Evolutionary conservation across 257 asterid genomes (phyloP).

Genomic region (Nicotiana tomentosiformis): DNA sequence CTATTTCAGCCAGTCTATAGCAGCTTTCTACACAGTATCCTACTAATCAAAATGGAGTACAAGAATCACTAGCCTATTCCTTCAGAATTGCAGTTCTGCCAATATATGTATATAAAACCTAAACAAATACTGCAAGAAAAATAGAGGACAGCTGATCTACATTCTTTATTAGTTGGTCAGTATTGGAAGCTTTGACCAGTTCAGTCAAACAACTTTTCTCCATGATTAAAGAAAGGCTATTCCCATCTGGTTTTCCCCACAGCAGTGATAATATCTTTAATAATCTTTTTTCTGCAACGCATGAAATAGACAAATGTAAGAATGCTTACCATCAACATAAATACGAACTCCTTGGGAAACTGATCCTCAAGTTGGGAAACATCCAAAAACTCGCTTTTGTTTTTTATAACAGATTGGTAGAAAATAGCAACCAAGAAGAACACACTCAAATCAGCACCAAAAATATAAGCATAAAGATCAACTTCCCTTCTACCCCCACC

Average conservation of each 20-base stretch:
- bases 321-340: constrained; percentile 75
- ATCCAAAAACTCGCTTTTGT: constrained; percentile 85
- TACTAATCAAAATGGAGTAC: not conserved
- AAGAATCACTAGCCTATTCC: not conserved
- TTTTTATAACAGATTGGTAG: constrained; percentile 85
- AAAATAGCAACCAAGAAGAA: constrained; percentile 93
- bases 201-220: not conserved
- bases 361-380: constrained; percentile 99
- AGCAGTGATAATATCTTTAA: not conserved
- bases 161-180: not conserved
- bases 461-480: constrained; percentile 89
- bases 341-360: constrained; percentile 90
- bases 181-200: not conserved
- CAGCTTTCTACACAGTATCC: not conserved
- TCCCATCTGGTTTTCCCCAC: not conserved
- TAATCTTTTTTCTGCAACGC: not conserved
- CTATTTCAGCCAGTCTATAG: not conserved
- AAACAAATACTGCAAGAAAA: not conserved
- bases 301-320: constrained; percentile 9
- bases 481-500: constrained; percentile 97
- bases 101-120: not conserved
- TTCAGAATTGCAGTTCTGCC: not conserved
- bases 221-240: not conserved
- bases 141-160: not conserved
- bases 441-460: constrained; percentile 91